A percentile compares a stretch with the other conserved stretches of the same genome.
Evolutionary conservation across 129 eudicot species (phyloP).

Genomic region (Chrysanthemum seticuspe): DNA sequence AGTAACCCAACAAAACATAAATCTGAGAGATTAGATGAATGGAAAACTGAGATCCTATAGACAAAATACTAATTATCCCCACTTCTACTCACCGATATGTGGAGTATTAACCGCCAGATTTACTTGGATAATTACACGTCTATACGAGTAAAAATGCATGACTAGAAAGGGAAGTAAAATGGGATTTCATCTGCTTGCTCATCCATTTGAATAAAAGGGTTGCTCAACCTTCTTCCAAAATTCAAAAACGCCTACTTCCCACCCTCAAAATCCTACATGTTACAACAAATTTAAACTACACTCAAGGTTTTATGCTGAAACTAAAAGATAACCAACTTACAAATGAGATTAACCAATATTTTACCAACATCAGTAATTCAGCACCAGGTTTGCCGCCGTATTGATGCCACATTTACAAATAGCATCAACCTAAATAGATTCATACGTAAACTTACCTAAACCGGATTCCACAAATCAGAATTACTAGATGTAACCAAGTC

Average conservation of each 20-base stretch:
- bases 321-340: neutral
- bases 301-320: neutral
- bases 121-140: too few relatives aligned
- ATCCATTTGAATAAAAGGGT: neutral
- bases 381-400: neutral
- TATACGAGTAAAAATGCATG: too few relatives aligned
- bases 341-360: neutral
- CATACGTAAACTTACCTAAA: neutral
- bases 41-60: too few relatives aligned
- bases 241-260: slow-evolving; percentile 1
- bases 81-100: too few relatives aligned
- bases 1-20: too few relatives aligned
- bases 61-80: too few relatives aligned
- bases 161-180: neutral
- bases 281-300: slow-evolving; percentile 13
- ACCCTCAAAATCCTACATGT: slow-evolving; percentile 1
- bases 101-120: too few relatives aligned
- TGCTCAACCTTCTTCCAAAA: neutral
- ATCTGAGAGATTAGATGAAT: too few relatives aligned
- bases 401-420: slow-evolving; percentile 11
- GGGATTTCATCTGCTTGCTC: neutral
- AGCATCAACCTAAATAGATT: neutral
- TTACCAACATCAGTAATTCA: neutral
- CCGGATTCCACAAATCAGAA: neutral
- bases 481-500: neutral